A percentile compares a stretch with the other conserved stretches of the same genome.
phyloP scores from a whole-genome alignment of 768 basidiomycete genomes.

The Auricularia sp. region DNA sequence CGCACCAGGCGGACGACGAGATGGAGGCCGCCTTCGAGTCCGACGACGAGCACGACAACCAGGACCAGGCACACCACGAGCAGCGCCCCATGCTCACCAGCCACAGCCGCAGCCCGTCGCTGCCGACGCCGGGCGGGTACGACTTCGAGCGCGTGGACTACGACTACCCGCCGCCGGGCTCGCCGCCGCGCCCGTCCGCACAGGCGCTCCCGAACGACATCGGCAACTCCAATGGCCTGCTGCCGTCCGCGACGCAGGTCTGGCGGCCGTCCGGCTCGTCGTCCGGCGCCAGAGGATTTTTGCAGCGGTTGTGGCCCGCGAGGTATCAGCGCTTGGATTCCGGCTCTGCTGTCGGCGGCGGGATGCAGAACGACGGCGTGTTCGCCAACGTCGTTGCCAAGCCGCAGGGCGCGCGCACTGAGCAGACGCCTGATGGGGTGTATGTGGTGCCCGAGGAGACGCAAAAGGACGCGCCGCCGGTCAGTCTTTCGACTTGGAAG shows the following conservation, averaged over 20 bases:
- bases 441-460: conserved; percentile 69
- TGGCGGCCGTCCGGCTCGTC: conserved; percentile 21
- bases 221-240: conserved; percentile 62
- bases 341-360: conserved; percentile 48
- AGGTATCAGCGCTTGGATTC: conserved; percentile 44
- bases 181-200: conserved; percentile 53
- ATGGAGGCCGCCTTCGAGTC: conserved; percentile 2
- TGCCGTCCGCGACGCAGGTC: conserved; percentile 41
- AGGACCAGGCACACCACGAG: not conserved
- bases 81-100: not conserved
- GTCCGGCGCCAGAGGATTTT: conserved; percentile 36
- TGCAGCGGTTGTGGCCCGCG: conserved; percentile 54
- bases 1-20: not conserved
- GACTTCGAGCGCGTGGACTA: conserved; percentile 76
- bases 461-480: conserved; percentile 79
- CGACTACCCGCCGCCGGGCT: conserved; percentile 70
- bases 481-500: conserved; percentile 29
- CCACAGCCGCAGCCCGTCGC: not conserved
- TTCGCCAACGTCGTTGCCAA: conserved; percentile 93
- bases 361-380: conserved; percentile 83
- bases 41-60: not conserved
- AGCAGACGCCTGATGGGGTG: conserved; percentile 20
- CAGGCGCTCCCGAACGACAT: conserved; percentile 53
- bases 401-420: conserved; percentile 32
- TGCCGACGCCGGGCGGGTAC: conserved; percentile 39